Conservation (phyloP, 192 early-diverging fungal genomes). For the Coemansia pectinata region DNA sequence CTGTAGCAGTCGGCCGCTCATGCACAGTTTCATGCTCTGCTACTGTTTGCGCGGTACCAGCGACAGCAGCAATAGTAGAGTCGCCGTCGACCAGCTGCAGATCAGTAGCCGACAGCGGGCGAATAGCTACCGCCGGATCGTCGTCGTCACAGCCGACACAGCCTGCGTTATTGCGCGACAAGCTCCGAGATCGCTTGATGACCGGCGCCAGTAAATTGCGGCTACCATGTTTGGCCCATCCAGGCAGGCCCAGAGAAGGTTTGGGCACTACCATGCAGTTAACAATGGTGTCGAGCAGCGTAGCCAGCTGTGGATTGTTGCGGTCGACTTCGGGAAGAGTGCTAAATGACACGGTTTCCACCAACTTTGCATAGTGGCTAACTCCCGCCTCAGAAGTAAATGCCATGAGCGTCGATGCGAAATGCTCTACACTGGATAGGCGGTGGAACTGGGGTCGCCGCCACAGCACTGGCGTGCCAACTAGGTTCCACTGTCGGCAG, state of each 20-base stretch:
- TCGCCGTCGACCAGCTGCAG: slow-evolving; percentile 31
- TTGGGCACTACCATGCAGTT: slow-evolving; percentile 30
- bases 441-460: slow-evolving; percentile 46
- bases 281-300: slow-evolving; percentile 39
- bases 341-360: slow-evolving; percentile 45
- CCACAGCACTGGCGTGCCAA: slow-evolving; percentile 56
- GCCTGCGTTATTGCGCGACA: slow-evolving; percentile 26
- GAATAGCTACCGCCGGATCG: not conserved
- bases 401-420: slow-evolving; percentile 28
- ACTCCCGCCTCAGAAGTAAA: not conserved
- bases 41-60: not conserved
- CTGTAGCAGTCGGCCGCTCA: not conserved
- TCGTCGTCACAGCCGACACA: not conserved
- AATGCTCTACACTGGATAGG: slow-evolving; percentile 37
- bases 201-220: slow-evolving; percentile 1
- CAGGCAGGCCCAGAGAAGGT: not conserved
- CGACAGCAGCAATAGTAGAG: slow-evolving; percentile 12
- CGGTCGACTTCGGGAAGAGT: slow-evolving; percentile 41
- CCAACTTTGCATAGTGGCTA: slow-evolving; percentile 29
- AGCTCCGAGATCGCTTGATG: slow-evolving; percentile 34
- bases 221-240: not conserved
- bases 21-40: not conserved
- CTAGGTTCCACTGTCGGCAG: slow-evolving; percentile 52
- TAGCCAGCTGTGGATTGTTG: slow-evolving; percentile 46
- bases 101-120: slow-evolving; percentile 26